A percentile compares a stretch with the other conserved stretches of the same genome.
These are phyloP conservation scores for Solanum aculeatissimum DNA, from an alignment of 305 asterid genomes.

Conservation along the genomic window DNA sequence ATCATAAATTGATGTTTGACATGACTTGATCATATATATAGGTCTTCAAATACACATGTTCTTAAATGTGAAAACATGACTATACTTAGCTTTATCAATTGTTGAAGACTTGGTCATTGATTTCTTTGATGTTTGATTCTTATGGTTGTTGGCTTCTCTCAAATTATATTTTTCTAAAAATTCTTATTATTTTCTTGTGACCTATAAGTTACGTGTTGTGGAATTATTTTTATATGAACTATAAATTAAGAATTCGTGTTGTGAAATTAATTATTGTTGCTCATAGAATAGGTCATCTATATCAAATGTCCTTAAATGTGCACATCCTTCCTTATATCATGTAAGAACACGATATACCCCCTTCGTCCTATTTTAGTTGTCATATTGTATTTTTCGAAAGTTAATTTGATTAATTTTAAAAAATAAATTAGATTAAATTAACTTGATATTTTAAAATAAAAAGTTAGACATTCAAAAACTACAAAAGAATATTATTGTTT, in stretches of 20 bases:
- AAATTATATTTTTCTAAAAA: not conserved
- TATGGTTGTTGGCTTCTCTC: not conserved
- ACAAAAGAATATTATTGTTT: too few species aligned
- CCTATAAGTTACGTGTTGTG: too few species aligned
- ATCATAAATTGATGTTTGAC: not conserved
- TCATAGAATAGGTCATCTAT: rapidly evolving
- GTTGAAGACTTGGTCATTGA: not conserved
- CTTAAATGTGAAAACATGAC: not conserved
- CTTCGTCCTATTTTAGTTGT: too few species aligned
- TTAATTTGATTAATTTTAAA: too few species aligned
- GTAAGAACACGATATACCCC: not conserved
- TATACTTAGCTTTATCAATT: not conserved
- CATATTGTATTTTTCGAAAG: too few species aligned
- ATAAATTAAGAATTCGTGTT: not conserved
- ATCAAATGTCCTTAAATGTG: not conserved
- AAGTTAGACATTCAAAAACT: too few species aligned
- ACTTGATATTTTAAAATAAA: too few species aligned
- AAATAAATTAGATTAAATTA: too few species aligned
- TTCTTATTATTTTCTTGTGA: not conserved
- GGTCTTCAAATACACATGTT: not conserved
- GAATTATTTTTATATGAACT: too few species aligned
- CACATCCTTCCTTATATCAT: not conserved
- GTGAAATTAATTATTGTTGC: not conserved
- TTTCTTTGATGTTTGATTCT: not conserved
- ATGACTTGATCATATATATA: not conserved